Percentiles rank a stretch among this genome's conserved stretches.
Evolutionary conservation across 2,329 filamentous ascomycete species (phyloP).

Genomic region (Exutisphaerella laricina): DNA sequence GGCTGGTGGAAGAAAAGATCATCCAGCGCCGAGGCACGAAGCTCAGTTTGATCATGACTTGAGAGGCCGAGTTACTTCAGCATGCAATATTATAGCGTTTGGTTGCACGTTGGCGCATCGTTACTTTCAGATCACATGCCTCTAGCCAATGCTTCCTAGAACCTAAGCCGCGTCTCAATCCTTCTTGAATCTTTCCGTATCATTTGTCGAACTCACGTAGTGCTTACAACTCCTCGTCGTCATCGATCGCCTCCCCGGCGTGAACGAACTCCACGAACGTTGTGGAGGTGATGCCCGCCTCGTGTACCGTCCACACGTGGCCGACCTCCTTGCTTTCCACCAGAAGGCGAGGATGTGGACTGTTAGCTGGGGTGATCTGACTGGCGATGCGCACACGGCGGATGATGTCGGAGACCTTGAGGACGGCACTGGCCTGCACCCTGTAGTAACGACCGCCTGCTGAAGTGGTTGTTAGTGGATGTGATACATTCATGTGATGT

Average conservation of each 20-base stretch:
- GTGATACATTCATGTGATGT: not conserved
- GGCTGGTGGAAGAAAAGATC: conserved; percentile 37
- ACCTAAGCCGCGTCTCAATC: no score
- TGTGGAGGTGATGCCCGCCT: not conserved
- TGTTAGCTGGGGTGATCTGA: not conserved
- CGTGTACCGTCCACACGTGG: conserved; percentile 2
- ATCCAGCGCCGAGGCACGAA: conserved; percentile 20
- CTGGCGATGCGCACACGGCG: conserved; percentile 1
- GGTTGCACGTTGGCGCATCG: no score
- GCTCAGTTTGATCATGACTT: no score
- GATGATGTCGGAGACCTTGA: conserved; percentile 1
- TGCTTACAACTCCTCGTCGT: conserved; percentile 2
- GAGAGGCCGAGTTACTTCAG: no score
- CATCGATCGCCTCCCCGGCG: not conserved
- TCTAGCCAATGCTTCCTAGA: no score
- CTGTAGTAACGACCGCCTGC: not conserved
- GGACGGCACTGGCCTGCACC: not conserved
- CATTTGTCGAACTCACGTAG: no score
- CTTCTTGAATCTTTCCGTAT: no score
- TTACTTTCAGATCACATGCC: no score
- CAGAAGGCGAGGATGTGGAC: not conserved
- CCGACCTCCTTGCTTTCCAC: not conserved
- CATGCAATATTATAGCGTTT: no score
- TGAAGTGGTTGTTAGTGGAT: not conserved
- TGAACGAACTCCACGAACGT: conserved; percentile 1